Evolutionary conservation across 1,139 yeast genomes (phyloP), one percentile per base, ranked within the genome.

Genomic region (Candida frijolesensis): DNA sequence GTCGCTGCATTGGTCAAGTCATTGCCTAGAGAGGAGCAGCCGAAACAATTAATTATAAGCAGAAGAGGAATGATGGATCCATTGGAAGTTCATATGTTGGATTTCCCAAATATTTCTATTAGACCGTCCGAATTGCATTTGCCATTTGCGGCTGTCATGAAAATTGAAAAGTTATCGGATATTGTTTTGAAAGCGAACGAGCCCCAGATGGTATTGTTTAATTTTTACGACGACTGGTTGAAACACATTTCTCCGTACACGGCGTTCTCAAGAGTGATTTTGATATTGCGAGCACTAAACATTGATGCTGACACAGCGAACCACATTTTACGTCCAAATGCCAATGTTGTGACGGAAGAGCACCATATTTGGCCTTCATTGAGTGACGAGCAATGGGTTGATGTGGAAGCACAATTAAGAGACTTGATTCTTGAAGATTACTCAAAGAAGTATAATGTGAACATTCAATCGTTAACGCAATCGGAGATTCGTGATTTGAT

Each of bases 361-460:
- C 89, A 91, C 62, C 97, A 92, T 64, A 71, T 94, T 43, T 95
- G 99, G 99, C 99, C 99, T 1, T 74, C 95, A 1, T 83, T 91
- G 54, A 74, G 82, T 2, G 89, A 86, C 57, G 96, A 89, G 32
- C 96, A 91, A 66, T 95, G 99, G 99, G 82, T 89, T 48, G 85
- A 83, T 43, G 89, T 92, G 34, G 99, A 95, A 66, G 77, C 89
- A 4, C 89, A 89, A 65, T 73, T 95, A 57, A 84, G 97, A 55
- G 99, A 94, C 62, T 72, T 95, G 66, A 91, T 95, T 54, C 74
- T 95, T 56, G 80, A 81, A 50, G 97, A 92, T 63, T 94, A 90
- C 63, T 89, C 96, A 37, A 84, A 84, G 68, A 87, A 89, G 66
- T 87, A 91, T 65, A 87, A 88, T 59, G 91, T 94, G 44, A 89